Evolutionary conservation across 257 asterid genomes (phyloP), one percentile per base, ranked within the genome.

Genomic region (Buddleja alternifolia): DNA sequence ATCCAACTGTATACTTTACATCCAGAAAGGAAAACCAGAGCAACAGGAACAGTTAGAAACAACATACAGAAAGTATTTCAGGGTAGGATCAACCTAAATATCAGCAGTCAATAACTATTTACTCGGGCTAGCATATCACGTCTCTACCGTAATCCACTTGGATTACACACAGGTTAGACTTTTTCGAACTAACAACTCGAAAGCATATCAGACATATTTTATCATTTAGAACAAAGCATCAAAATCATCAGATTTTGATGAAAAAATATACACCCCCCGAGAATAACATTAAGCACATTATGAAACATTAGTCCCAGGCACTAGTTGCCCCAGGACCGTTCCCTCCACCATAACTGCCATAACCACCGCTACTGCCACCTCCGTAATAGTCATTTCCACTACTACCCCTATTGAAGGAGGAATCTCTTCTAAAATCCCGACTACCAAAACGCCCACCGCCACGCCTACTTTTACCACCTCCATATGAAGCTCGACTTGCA

Each of bases 401-500:
- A 0, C 88, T 79, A 11, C 88, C 73, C 20, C 92, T 61, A 66
- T 40, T 80, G 66, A 8, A 79, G 46, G 85, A 79, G 10, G 82
- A 23, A 52, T 90, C 97, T 59, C 86, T 83, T 77, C 97, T 80
- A 50, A 76, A 90, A 78, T 90, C 97, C 39, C 97, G 93, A 20
- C 83, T 83, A 10, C 97, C 96, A 17, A 89, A 89, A 36, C 96
- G 89, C 6, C 82, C 85, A 17, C 96, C 95, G 0, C 95, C 95
- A 37, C 95, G 88, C 80, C 84, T 78, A 68, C 67, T 79, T 73
- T 73, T 88, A 69, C 83, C 78, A 25, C 83, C 81, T 37, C 86
- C 93, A 32, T 75, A 90, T 6, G 89, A 78, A 63, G 79, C 59
- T 54, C 97, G 88, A 65, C 83, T 81, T 15, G 89, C 94, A 76